A percentile compares a stretch with the other conserved stretches of the same genome.
Evolutionary conservation across 148 eudicot species (phyloP).

Genomic region (Fagopyrum tataricum): DNA sequence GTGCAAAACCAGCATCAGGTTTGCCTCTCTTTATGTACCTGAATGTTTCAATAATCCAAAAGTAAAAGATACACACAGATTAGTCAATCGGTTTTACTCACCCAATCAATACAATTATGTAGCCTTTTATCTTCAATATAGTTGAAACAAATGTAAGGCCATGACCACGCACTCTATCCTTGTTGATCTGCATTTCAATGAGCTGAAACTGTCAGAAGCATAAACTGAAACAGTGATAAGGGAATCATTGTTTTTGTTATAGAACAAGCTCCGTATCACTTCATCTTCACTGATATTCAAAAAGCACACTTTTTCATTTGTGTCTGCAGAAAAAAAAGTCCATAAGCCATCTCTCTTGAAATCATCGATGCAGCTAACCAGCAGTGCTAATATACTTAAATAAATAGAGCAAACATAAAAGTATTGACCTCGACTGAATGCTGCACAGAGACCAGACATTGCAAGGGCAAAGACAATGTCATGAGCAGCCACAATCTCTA

Average conservation of each 20-base stretch:
- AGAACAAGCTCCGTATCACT: conserved; percentile 94
- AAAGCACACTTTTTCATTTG: conserved; percentile 89
- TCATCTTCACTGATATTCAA: conserved; percentile 82
- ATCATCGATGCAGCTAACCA: background rate
- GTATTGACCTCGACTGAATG: conserved; percentile 82
- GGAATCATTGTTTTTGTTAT: conserved; percentile 94
- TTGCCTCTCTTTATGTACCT: conserved; percentile 90
- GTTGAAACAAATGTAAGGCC: background rate
- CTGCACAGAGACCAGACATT: conserved; percentile 94
- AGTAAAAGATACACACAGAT: background rate
- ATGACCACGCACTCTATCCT: conserved; percentile 70
- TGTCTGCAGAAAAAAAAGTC: conserved; percentile 52
- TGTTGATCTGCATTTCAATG: conserved; percentile 94
- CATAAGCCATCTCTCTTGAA: background rate
- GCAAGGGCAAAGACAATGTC: conserved; percentile 96
- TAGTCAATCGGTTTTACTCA: background rate
- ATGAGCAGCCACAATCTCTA: conserved; percentile 95
- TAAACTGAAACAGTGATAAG: conserved; percentile 96
- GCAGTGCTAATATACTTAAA: background rate
- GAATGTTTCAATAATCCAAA: conserved; percentile 1
- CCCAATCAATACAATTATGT: background rate
- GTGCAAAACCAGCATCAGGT: conserved; percentile 94
- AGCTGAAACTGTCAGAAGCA: conserved; percentile 90
- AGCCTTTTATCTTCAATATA: background rate
- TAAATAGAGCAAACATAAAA: background rate